These are phyloP conservation scores for Mortierella polycephala DNA, from an alignment of 371 early-diverging fungal genomes.

Conservation along the genomic window DNA sequence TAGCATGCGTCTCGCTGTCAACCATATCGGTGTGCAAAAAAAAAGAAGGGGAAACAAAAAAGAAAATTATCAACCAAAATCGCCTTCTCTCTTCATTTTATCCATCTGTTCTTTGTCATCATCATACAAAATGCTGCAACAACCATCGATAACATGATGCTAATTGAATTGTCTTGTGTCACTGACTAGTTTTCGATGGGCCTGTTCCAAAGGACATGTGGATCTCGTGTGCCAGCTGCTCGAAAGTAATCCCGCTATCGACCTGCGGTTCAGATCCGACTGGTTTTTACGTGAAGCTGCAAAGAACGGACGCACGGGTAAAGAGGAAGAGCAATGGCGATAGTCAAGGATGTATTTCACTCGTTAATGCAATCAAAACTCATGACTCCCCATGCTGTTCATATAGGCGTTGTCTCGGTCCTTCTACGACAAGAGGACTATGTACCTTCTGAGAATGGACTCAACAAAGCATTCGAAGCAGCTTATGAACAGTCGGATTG, in stretches of 20 bases:
- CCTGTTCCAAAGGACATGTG: slow-evolving; percentile 44
- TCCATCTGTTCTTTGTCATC: neutral
- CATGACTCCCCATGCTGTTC: neutral
- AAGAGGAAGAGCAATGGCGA: neutral
- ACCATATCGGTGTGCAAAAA: no score
- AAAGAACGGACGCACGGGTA: slow-evolving; percentile 43
- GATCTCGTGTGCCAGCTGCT: slow-evolving; percentile 32
- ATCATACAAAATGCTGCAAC: no score
- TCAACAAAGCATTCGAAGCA: slow-evolving; percentile 51
- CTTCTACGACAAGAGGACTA: slow-evolving; percentile 34
- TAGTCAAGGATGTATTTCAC: no score
- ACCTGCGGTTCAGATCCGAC: slow-evolving; percentile 37
- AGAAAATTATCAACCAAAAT: no score
- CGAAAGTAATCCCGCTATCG: slow-evolving; percentile 29
- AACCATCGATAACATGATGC: no score
- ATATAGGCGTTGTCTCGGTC: slow-evolving; percentile 21
- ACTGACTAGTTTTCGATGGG: slow-evolving; percentile 49
- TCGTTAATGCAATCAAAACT: neutral
- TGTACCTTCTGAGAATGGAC: slow-evolving; percentile 44
- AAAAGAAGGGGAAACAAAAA: no score
- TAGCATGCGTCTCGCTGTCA: no score
- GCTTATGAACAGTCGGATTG: slow-evolving; percentile 47
- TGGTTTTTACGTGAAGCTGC: slow-evolving; percentile 53
- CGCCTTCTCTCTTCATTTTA: neutral
- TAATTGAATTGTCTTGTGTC: no score